Conservation (phyloP, 176 grass and related monocot species). For the Microstegium vimineum region DNA sequence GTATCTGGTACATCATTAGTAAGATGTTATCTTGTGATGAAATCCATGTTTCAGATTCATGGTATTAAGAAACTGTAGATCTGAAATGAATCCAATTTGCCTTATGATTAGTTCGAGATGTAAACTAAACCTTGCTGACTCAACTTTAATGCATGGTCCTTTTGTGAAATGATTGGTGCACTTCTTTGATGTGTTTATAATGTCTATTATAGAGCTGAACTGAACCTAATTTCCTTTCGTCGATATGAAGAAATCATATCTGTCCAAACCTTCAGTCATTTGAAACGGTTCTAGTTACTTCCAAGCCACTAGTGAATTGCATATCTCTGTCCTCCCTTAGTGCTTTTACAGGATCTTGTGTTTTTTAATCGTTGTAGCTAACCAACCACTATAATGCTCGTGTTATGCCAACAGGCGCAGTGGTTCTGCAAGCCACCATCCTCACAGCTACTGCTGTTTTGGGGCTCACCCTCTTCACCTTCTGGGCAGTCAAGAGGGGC, state of each 20-base stretch:
- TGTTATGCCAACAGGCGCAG: slow-evolving; percentile 46
- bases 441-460: slow-evolving; percentile 45
- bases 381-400: not conserved
- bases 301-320: too few relatives aligned
- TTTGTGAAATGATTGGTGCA: too few relatives aligned
- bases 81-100: not conserved
- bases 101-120: not conserved
- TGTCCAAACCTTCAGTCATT: too few relatives aligned
- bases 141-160: too few relatives aligned
- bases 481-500: slow-evolving; percentile 47
- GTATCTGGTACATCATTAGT: too few relatives aligned
- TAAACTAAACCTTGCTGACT: too few relatives aligned
- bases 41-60: not conserved
- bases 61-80: not conserved
- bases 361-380: not conserved
- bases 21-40: not conserved
- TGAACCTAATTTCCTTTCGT: not conserved
- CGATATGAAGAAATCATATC: not conserved
- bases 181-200: not conserved
- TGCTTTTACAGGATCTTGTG: not conserved
- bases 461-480: slow-evolving; percentile 59
- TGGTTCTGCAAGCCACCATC: slow-evolving; percentile 43
- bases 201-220: not conserved
- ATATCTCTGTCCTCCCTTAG: too few relatives aligned
- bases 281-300: too few relatives aligned